Evolutionary conservation across 805 yeast species (phyloP).

Genomic region (Hanseniaspora clermontiae): DNA sequence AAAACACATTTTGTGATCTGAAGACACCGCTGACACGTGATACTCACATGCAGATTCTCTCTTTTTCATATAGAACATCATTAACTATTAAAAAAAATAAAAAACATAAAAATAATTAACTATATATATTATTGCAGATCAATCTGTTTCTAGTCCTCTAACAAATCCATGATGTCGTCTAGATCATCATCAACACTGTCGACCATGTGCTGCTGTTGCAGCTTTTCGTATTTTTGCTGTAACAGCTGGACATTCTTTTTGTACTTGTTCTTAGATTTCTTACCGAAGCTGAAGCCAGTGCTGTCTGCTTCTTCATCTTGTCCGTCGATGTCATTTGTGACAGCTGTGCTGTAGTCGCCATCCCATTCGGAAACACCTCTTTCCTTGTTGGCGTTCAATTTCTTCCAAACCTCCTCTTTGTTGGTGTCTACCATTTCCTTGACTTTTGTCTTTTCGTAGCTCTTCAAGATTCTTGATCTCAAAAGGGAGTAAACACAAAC

Average conservation of each 20-base stretch:
- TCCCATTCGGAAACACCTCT: conserved; percentile 13
- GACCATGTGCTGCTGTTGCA: conserved; percentile 27
- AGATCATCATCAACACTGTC: conserved; percentile 35
- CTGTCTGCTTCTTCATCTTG: conserved; percentile 28
- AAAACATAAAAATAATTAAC: background rate
- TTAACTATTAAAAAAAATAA: background rate
- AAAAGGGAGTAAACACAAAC: conserved; percentile 53
- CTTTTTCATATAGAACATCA: no score
- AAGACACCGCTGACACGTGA: no score
- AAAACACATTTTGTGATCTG: no score
- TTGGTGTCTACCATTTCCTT: conserved; percentile 28
- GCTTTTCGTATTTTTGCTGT: conserved; percentile 33
- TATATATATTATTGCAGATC: background rate
- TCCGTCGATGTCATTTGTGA: conserved; percentile 26
- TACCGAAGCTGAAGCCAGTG: conserved; percentile 66
- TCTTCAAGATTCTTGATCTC: conserved; percentile 40
- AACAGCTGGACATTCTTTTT: conserved; percentile 43
- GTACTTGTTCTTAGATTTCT: conserved; percentile 50
- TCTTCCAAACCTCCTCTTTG: conserved; percentile 7
- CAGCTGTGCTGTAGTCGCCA: conserved; percentile 24
- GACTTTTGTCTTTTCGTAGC: conserved; percentile 38
- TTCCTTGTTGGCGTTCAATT: conserved; percentile 6
- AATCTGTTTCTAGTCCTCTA: conserved; percentile 39
- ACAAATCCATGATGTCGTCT: conserved; percentile 54
- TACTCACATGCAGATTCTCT: no score